phyloP scores from a whole-genome alignment of 2,329 filamentous ascomycete species.

The Colletotrichum cereale region DNA sequence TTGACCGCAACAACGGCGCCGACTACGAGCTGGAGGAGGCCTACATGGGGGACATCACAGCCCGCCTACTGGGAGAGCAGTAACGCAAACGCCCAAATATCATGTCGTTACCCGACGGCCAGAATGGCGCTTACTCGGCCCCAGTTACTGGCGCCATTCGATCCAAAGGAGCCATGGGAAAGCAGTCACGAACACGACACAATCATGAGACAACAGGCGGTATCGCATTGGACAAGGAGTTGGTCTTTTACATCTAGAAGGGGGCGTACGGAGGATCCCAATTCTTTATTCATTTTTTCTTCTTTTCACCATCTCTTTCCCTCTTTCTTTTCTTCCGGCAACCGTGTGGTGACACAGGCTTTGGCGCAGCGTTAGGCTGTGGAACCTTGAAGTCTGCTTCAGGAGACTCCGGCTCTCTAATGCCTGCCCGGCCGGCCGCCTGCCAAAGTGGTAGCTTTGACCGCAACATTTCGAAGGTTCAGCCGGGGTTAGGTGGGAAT shows the following conservation, averaged over 20 bases:
- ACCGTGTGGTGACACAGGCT: neutral
- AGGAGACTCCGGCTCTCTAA: neutral
- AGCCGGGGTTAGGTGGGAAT: neutral
- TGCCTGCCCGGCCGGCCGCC: neutral
- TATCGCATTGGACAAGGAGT: constrained; percentile 33
- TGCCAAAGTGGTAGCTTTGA: neutral
- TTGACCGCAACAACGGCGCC: constrained; percentile 80
- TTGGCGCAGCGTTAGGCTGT: neutral
- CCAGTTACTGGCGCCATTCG: neutral
- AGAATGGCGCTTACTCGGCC: neutral
- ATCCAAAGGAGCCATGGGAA: neutral
- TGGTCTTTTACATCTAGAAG: constrained; percentile 25
- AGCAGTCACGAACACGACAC: neutral
- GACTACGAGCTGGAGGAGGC: constrained; percentile 91
- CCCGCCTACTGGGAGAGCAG: constrained; percentile 84
- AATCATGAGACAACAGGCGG: constrained; percentile 5
- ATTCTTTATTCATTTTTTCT: neutral
- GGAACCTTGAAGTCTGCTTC: neutral
- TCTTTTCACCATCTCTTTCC: neutral
- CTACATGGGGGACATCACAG: constrained; percentile 91
- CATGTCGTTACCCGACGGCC: neutral
- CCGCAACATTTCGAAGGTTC: constrained; percentile 1
- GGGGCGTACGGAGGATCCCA: constrained; percentile 8
- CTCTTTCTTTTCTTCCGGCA: neutral
- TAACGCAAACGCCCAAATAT: constrained; percentile 45